Evolutionary conservation across 108 stramenopile genomes (phyloP).

Genomic region (Nitzschia inconspicua): DNA sequence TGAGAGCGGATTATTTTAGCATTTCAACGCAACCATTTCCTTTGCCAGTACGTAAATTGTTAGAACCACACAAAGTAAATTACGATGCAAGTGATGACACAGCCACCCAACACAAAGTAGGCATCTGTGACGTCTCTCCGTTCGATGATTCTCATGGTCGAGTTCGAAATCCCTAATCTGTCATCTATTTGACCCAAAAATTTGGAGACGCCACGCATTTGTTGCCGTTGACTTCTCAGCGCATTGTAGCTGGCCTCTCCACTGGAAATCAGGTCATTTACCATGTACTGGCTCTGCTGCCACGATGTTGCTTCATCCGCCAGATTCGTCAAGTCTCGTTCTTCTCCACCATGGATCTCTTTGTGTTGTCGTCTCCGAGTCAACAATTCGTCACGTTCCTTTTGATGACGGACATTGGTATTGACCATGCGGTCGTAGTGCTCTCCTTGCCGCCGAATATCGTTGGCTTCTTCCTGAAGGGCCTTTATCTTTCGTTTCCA

Average conservation of each 20-base stretch:
- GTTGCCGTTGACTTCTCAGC: constrained; percentile 62
- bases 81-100: constrained; percentile 68
- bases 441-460: constrained; percentile 61
- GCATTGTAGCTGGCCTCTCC: constrained; percentile 57
- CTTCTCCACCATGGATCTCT: constrained; percentile 19
- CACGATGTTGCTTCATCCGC: constrained; percentile 70
- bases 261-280: constrained; percentile 59
- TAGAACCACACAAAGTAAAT: constrained; percentile 78
- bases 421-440: constrained; percentile 70
- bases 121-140: constrained; percentile 85
- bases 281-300: constrained; percentile 58
- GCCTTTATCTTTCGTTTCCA: constrained; percentile 85
- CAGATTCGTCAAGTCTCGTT: constrained; percentile 60
- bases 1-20: too few relatives aligned
- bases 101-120: constrained; percentile 78
- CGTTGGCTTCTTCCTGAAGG: constrained; percentile 60
- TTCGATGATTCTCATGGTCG: constrained; percentile 86
- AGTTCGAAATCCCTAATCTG: constrained; percentile 66
- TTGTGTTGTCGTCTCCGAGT: constrained; percentile 44
- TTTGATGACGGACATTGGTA: constrained; percentile 60
- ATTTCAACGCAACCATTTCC: too few relatives aligned
- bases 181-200: constrained; percentile 72
- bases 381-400: constrained; percentile 76
- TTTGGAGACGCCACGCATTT: constrained; percentile 60
- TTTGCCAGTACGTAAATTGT: too few relatives aligned